These are phyloP conservation scores for Candida insectorum DNA, from an alignment of 805 yeast genomes.

Conservation along the genomic window DNA sequence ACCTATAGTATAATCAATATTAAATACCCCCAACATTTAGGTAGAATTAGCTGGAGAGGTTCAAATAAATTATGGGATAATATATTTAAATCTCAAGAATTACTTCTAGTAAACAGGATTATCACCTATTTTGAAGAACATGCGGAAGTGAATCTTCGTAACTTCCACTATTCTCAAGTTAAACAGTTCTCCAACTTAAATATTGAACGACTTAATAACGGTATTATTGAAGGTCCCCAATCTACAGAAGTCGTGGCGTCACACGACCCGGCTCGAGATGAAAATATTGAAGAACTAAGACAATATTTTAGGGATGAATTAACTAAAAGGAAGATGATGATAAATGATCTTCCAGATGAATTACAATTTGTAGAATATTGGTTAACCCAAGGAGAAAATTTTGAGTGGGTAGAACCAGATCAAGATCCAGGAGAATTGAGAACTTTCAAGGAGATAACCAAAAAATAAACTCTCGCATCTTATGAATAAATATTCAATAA, in stretches of 20 bases:
- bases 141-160: constrained; percentile 37
- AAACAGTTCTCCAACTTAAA: constrained; percentile 16
- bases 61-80: constrained; percentile 26
- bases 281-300: constrained; percentile 5
- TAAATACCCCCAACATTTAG: constrained; percentile 12
- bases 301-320: constrained; percentile 22
- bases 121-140: constrained; percentile 41
- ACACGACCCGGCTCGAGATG: neutral
- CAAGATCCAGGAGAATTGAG: constrained; percentile 42
- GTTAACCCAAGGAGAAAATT: constrained; percentile 33
- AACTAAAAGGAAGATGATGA: constrained; percentile 28
- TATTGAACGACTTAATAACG: constrained; percentile 18
- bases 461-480: no score
- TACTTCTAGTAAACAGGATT: constrained; percentile 28
- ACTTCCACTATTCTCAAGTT: constrained; percentile 34
- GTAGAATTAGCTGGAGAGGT: constrained; percentile 37
- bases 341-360: constrained; percentile 36
- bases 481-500: neutral
- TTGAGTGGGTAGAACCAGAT: constrained; percentile 44
- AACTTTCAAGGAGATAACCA: neutral
- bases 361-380: constrained; percentile 34
- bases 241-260: constrained; percentile 7
- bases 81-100: constrained; percentile 27
- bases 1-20: constrained; percentile 6
- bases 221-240: constrained; percentile 19